A percentile compares a stretch with the other conserved stretches of the same genome.
Conservation (phyloP, 2,329 filamentous ascomycete species). For the Sporothrix curviconia region DNA sequence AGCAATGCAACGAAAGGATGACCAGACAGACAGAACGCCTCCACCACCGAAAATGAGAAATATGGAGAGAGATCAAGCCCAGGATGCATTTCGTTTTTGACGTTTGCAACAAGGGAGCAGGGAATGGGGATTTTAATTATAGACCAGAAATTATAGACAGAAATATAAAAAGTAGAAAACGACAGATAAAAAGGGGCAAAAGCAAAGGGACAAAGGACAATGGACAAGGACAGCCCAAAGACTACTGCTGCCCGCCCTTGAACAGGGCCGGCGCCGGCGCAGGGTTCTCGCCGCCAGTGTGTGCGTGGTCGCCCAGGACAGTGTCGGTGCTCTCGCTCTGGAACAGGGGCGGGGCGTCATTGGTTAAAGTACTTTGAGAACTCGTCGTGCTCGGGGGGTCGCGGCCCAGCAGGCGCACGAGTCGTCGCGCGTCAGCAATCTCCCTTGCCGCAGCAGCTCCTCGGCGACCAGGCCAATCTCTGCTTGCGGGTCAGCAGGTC, state of each 20-base stretch:
- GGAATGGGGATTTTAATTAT: constrained; percentile 13
- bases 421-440: constrained; percentile 84
- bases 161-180: background rate
- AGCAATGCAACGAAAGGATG: background rate
- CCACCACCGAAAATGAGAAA: constrained; percentile 3
- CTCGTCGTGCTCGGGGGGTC: constrained; percentile 77
- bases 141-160: background rate
- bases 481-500: constrained; percentile 80
- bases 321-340: constrained; percentile 40
- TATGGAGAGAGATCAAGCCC: constrained; percentile 1
- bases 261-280: constrained; percentile 12
- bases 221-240: background rate
- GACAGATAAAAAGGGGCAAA: background rate
- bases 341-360: constrained; percentile 49
- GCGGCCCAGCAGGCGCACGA: constrained; percentile 78
- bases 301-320: background rate
- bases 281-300: no score
- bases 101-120: background rate
- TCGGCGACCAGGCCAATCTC: constrained; percentile 88
- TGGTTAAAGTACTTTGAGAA: constrained; percentile 92
- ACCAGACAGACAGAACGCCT: background rate
- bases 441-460: constrained; percentile 86
- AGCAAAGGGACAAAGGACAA: background rate
- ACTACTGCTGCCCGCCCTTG: constrained; percentile 1
- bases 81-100: background rate